A percentile compares a stretch with the other conserved stretches of the same genome.
Evolutionary conservation across 2,329 filamentous ascomycete genomes (phyloP).

Genomic region (Aphanoascus verrucosus): DNA sequence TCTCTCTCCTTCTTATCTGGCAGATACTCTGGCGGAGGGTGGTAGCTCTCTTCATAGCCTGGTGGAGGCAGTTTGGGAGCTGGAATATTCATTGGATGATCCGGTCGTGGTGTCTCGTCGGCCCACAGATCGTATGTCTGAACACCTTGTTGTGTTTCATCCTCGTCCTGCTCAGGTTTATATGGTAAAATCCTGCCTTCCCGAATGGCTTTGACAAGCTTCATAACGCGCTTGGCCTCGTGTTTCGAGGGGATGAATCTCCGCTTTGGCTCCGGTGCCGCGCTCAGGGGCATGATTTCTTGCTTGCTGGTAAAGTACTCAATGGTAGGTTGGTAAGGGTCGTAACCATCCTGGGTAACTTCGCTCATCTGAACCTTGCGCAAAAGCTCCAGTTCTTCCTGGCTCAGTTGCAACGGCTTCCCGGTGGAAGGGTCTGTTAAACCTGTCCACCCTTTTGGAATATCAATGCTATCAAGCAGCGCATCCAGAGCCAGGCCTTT

Average conservation of each 20-base stretch:
- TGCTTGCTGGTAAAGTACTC: constrained; percentile 87
- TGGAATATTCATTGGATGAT: constrained; percentile 87
- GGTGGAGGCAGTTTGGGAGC: constrained; percentile 89
- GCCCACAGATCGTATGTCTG: constrained; percentile 88
- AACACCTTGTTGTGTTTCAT: constrained; percentile 61
- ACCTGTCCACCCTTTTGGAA: constrained; percentile 95
- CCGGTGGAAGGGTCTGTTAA: constrained; percentile 89
- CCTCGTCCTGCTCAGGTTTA: constrained; percentile 61
- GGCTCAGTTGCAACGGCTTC: constrained; percentile 76
- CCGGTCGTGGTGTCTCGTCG: constrained; percentile 69
- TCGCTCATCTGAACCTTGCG: constrained; percentile 83
- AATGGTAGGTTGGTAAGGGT: constrained; percentile 87
- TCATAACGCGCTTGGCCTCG: constrained; percentile 91
- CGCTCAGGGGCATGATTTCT: constrained; percentile 89
- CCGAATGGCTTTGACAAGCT: constrained; percentile 88
- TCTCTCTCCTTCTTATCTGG: constrained; percentile 75
- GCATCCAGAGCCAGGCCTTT: constrained; percentile 89
- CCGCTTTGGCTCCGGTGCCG: constrained; percentile 89
- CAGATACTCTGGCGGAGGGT: constrained; percentile 87
- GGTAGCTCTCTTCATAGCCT: constrained; percentile 91
- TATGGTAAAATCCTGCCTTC: constrained; percentile 91
- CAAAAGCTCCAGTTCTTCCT: constrained; percentile 79
- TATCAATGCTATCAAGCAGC: constrained; percentile 86
- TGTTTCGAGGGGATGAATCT: constrained; percentile 95
- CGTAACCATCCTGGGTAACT: constrained; percentile 73